Evolutionary conservation across 305 asterid genomes (phyloP).

Genomic region (Vinca major): DNA sequence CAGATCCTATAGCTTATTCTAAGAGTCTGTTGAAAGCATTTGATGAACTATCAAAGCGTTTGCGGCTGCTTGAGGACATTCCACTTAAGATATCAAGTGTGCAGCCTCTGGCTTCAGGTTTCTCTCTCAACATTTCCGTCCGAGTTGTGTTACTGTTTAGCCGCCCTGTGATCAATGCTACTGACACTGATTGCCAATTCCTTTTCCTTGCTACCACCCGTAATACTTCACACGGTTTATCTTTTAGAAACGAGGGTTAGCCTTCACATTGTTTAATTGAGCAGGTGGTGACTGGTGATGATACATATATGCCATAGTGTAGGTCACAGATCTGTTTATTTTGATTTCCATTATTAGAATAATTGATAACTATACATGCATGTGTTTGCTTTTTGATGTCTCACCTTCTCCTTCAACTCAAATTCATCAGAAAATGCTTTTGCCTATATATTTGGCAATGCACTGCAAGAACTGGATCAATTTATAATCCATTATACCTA

Average conservation of each 20-base stretch:
- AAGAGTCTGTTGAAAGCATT: slow-evolving; percentile 58
- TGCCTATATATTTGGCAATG: background rate
- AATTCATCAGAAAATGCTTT: no score
- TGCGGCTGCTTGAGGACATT: slow-evolving; percentile 72
- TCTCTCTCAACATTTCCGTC: background rate
- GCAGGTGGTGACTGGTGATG: background rate
- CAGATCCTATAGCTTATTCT: slow-evolving; percentile 75
- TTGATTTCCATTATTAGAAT: background rate
- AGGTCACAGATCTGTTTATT: background rate
- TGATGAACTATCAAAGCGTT: slow-evolving; percentile 74
- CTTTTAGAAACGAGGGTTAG: background rate
- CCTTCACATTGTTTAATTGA: background rate
- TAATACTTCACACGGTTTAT: background rate
- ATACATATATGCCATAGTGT: no score
- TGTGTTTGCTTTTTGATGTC: background rate
- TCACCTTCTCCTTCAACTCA: background rate
- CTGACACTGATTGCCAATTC: background rate
- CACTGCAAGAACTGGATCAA: background rate
- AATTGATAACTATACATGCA: background rate
- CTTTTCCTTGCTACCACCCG: background rate
- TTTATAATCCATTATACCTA: background rate
- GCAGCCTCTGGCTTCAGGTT: slow-evolving; percentile 92
- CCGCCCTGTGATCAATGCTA: background rate
- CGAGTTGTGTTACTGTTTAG: background rate
- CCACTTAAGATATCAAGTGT: slow-evolving; percentile 85